Base-by-base conservation (phyloP, 2,329 filamentous ascomycete species). In the Venturia asperata region DNA sequence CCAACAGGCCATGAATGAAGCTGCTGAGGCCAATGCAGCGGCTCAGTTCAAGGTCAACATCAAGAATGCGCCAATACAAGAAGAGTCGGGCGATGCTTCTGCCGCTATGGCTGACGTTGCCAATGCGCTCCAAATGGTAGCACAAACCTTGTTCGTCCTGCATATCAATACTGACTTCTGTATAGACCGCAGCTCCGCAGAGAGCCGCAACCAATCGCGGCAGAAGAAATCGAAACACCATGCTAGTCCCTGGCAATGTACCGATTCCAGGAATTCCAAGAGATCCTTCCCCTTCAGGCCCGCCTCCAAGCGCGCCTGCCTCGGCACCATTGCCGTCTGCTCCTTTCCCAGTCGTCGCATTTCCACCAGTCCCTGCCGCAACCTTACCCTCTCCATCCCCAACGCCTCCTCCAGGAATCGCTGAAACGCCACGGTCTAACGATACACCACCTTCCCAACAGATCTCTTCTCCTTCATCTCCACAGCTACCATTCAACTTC, bases 221-320 rank as follows among this genome's bases (percentile, higher is more conserved):
- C 63, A 88, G 94, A 67, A 85, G 94, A 73, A 93, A 97, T 68
- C 86, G 93, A 66, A 96, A 96, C 76, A 97, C 92, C 1, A 87
- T 96, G 64, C 93, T 94, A 72, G 82, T 92, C 68, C 88, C 90
- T 45, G 60, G 52, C 7, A 75, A 72, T 63, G 74, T 73, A 30
- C 70, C 71, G 19, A 70, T 74, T 13, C 74, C 76, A 45, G 76
- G 78, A 64, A 67, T 75, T 60, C 74, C 73, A 63, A 73, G 72
- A 63, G 74, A 72, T 64, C 72, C 62, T 67, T 71, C 64, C 64
- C 69, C 68, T 62, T 71, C 55, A 64, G 74, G 70, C 62, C 70
- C 73, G 27, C 62, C 65, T 21, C 45, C 61, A 58, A 61, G 42
- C 27, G 41, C 65, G 42, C 64, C 63, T 47, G 61, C 61, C n/a